phyloP scores from a whole-genome alignment of 495 filamentous ascomycete species.

The Penicillium samsonianum region DNA sequence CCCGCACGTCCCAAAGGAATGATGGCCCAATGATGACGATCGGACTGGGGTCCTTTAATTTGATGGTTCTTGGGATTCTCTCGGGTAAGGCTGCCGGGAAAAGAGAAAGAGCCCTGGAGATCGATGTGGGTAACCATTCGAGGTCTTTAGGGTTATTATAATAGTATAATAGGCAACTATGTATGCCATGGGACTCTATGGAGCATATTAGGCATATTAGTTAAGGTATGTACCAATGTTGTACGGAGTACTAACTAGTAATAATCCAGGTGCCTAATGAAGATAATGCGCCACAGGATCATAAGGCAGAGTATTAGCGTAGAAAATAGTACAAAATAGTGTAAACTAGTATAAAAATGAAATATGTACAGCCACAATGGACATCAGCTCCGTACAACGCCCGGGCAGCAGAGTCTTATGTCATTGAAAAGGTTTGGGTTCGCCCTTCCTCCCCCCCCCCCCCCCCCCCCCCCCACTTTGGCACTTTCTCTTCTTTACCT shows the following conservation, averaged over 20 bases:
- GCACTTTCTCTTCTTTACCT: constrained; percentile 15
- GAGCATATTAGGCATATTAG: no score
- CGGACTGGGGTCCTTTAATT: not conserved
- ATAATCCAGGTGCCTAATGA: constrained; percentile 3
- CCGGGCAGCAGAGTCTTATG: constrained; percentile 36
- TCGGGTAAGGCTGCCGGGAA: constrained; percentile 8
- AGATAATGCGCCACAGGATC: constrained; percentile 15
- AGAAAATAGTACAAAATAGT: not conserved
- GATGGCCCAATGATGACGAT: constrained; percentile 2
- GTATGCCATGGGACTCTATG: no score
- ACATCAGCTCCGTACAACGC: constrained; percentile 6
- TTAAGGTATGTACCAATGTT: not conserved
- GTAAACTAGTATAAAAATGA: not conserved
- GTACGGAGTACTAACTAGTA: not conserved
- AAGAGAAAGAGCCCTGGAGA: not conserved
- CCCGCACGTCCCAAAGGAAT: not conserved
- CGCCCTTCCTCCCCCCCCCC: not conserved
- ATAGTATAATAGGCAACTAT: no score
- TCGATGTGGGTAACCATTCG: not conserved
- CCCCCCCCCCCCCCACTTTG: constrained; percentile 15
- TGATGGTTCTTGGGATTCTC: not conserved
- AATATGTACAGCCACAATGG: constrained; percentile 27
- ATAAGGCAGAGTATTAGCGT: not conserved
- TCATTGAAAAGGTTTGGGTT: constrained; percentile 33
- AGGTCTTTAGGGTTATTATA: no score